Evolutionary conservation across 768 basidiomycete species (phyloP).

Genomic region (Podaxis sp.): DNA sequence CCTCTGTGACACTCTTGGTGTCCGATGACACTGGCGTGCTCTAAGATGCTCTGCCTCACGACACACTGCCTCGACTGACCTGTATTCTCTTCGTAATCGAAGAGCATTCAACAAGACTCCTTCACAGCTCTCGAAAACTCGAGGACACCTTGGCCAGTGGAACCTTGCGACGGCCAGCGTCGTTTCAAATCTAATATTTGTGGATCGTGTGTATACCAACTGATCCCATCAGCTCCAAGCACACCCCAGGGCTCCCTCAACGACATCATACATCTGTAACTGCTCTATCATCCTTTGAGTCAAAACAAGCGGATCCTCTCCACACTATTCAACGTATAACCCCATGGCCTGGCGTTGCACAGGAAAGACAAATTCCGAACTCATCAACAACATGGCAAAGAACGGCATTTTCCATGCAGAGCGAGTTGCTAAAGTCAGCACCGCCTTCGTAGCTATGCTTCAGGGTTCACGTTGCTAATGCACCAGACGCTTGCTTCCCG

Average conservation of each 20-base stretch:
- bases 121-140: not conserved
- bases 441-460: constrained; percentile 20
- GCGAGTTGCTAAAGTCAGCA: constrained; percentile 49
- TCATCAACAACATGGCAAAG: constrained; percentile 64
- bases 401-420: constrained; percentile 58
- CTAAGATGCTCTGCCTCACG: not conserved
- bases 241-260: not conserved
- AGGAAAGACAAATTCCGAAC: constrained; percentile 68
- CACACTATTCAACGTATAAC: not conserved
- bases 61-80: constrained; percentile 1
- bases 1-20: constrained; percentile 5
- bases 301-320: not conserved
- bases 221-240: constrained; percentile 14
- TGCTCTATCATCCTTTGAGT: not conserved
- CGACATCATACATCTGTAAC: not conserved
- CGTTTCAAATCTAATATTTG: constrained; percentile 1
- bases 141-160: not conserved
- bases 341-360: constrained; percentile 83
- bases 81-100: not conserved
- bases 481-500: not conserved
- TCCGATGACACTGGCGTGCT: not conserved
- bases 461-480: constrained; percentile 1
- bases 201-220: not conserved
- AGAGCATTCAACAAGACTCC: not conserved
- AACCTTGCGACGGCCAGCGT: not conserved